Conservation (phyloP, 495 filamentous ascomycete species). For the Penicillium subrubescens region DNA sequence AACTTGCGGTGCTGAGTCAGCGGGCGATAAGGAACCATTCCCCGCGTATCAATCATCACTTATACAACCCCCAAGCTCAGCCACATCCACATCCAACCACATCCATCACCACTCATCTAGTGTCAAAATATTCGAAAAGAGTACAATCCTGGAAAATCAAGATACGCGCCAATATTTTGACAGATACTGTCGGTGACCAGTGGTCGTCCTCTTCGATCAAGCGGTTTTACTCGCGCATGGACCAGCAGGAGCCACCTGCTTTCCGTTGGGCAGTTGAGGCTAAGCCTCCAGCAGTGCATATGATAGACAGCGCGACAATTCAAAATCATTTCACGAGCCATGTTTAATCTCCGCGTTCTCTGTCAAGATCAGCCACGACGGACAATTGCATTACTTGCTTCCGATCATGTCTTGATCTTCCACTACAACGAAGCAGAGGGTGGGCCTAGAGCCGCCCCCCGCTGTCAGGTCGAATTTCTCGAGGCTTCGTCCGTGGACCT, state of each 20-base stretch:
- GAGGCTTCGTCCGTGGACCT: constrained; percentile 65
- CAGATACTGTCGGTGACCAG: neutral
- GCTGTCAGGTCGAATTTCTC: constrained; percentile 88
- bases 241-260: neutral
- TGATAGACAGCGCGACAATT: constrained; percentile 2
- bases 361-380: constrained; percentile 74
- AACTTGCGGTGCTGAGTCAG: constrained; percentile 17
- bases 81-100: neutral
- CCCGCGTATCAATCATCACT: neutral
- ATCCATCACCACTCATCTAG: neutral
- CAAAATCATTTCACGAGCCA: constrained; percentile 19
- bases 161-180: neutral
- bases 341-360: constrained; percentile 46
- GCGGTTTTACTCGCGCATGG: neutral
- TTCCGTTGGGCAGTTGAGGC: constrained; percentile 7
- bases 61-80: neutral
- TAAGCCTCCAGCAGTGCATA: constrained; percentile 9
- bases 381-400: constrained; percentile 78
- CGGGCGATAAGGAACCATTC: constrained; percentile 11
- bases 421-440: constrained; percentile 65
- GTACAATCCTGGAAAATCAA: neutral
- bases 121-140: neutral
- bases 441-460: constrained; percentile 51
- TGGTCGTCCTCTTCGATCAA: neutral
- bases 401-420: constrained; percentile 80